Conservation (phyloP, 768 basidiomycete species). For the Suillus spraguei region DNA sequence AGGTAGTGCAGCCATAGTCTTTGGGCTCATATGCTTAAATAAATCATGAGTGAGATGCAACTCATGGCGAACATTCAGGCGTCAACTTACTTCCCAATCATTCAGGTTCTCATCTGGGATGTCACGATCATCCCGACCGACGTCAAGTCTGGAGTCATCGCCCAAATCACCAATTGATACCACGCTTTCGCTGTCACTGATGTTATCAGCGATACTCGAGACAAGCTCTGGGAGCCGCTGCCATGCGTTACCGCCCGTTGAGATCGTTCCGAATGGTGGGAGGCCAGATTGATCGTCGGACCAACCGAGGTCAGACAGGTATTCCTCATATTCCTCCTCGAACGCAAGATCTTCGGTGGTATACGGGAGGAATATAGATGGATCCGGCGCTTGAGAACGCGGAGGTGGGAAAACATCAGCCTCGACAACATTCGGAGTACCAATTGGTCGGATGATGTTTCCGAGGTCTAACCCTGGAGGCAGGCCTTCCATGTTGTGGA, state of each 20-base stretch:
- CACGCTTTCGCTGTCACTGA: constrained; percentile 94
- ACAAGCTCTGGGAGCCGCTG: constrained; percentile 79
- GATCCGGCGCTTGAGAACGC: constrained; percentile 83
- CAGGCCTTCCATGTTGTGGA: constrained; percentile 81
- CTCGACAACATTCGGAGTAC: constrained; percentile 78
- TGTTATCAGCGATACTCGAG: constrained; percentile 80
- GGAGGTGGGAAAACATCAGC: constrained; percentile 95
- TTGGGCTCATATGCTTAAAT: constrained; percentile 89
- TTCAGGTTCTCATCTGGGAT: constrained; percentile 80
- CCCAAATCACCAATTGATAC: constrained; percentile 88
- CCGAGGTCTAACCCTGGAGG: constrained; percentile 76
- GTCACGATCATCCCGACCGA: constrained; percentile 63
- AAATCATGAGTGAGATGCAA: constrained; percentile 10
- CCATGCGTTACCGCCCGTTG: constrained; percentile 65
- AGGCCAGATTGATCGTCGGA: constrained; percentile 57
- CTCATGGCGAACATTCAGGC: constrained; percentile 8
- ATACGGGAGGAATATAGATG: constrained; percentile 85
- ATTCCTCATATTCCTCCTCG: constrained; percentile 97
- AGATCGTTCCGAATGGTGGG: constrained; percentile 36
- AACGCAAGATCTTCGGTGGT: constrained; percentile 93
- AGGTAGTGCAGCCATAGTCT: constrained; percentile 90
- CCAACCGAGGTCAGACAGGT: constrained; percentile 85
- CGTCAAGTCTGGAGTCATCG: constrained; percentile 70
- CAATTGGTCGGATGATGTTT: constrained; percentile 70
- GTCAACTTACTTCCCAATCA: constrained; percentile 86